Evolutionary conservation across 2,329 filamentous ascomycete genomes (phyloP).

Genomic region (Pseudogymnoascus sp.): DNA sequence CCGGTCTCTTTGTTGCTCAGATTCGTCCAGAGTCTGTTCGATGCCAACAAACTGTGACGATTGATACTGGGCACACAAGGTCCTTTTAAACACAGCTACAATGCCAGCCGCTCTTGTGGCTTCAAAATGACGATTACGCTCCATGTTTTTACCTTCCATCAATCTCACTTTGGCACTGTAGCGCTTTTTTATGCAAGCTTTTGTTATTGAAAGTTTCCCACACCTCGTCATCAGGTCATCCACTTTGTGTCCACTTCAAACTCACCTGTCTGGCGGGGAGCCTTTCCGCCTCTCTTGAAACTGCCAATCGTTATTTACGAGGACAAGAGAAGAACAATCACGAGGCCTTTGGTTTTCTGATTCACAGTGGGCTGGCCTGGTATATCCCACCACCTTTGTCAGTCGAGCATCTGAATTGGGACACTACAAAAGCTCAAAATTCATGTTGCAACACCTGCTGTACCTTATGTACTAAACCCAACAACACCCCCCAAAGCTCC

Average conservation of each 20-base stretch:
- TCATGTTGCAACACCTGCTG: no score
- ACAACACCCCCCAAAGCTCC: background rate
- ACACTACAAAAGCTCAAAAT: background rate
- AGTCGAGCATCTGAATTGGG: background rate
- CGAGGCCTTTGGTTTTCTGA: background rate
- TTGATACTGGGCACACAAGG: background rate
- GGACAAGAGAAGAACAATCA: background rate
- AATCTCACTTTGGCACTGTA: background rate
- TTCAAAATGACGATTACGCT: background rate
- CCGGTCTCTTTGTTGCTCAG: no score
- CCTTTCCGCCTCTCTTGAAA: background rate
- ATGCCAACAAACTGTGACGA: no score
- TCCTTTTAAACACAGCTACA: background rate
- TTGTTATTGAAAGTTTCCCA: background rate
- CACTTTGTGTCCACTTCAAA: background rate
- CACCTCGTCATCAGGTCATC: background rate
- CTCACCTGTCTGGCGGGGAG: background rate
- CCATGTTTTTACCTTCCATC: background rate
- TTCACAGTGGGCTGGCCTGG: background rate
- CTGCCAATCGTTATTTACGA: background rate
- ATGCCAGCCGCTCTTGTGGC: background rate
- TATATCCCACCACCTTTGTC: background rate
- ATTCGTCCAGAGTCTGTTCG: no score
- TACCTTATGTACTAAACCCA: background rate
- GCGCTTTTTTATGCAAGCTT: background rate